These are phyloP conservation scores for Platismatia glauca DNA, from an alignment of 495 filamentous ascomycete species.

Conservation along the genomic window DNA sequence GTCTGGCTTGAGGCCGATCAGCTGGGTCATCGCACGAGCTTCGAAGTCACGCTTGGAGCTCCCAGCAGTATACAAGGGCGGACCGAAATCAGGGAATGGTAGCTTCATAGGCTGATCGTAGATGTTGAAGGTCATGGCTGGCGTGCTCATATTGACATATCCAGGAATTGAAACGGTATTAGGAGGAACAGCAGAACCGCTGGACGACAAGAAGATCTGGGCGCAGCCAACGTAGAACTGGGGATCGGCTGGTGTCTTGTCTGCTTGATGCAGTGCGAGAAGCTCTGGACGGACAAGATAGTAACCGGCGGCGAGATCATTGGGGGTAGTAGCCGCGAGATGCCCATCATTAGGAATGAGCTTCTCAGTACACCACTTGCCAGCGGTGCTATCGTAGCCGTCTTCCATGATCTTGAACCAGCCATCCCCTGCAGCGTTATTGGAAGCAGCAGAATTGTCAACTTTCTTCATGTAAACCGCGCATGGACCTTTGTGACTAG, in stretches of 20 bases:
- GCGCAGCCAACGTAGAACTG: conserved; percentile 63
- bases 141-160: conserved; percentile 43
- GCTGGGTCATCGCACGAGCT: conserved; percentile 24
- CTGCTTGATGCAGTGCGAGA: conserved; percentile 56
- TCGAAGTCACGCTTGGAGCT: conserved; percentile 19
- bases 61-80: conserved; percentile 34
- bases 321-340: conserved; percentile 49
- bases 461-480: conserved; percentile 66
- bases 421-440: conserved; percentile 48
- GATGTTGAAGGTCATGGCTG: conserved; percentile 54
- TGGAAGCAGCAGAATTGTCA: conserved; percentile 32
- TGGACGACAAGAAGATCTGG: conserved; percentile 53
- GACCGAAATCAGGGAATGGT: conserved; percentile 53
- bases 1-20: conserved; percentile 36
- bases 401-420: conserved; percentile 77
- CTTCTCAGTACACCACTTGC: conserved; percentile 59
- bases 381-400: conserved; percentile 45
- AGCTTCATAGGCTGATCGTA: conserved; percentile 37
- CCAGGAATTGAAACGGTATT: conserved; percentile 55
- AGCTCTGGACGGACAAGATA: conserved; percentile 63
- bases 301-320: conserved; percentile 50
- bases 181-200: conserved; percentile 33
- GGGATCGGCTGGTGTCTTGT: conserved; percentile 43
- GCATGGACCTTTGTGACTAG: conserved; percentile 59
- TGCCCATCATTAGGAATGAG: conserved; percentile 57